phyloP scores from a whole-genome alignment of 768 basidiomycete species.

The Podaxis sp. region DNA sequence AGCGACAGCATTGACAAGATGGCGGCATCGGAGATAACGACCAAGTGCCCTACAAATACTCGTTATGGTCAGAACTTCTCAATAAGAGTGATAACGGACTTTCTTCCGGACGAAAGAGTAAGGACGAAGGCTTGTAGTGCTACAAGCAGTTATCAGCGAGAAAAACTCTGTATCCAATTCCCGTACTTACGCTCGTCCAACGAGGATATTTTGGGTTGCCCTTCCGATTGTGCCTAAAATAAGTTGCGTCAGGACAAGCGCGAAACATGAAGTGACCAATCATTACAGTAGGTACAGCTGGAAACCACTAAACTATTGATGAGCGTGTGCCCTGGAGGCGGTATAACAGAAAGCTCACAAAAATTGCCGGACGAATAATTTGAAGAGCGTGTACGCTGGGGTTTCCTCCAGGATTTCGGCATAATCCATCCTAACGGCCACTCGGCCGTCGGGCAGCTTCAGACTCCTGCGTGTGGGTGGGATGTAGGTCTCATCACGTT shows the following conservation, averaged over 20 bases:
- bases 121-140: conserved; percentile 45
- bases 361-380: conserved; percentile 48
- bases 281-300: conserved; percentile 45
- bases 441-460: conserved; percentile 41
- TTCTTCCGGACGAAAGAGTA: conserved; percentile 46
- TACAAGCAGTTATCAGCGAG: conserved; percentile 19
- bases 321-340: not conserved
- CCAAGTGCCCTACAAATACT: conserved; percentile 27
- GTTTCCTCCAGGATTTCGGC: conserved; percentile 49
- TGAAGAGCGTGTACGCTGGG: conserved; percentile 49
- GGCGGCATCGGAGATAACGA: conserved; percentile 43
- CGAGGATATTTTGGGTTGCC: conserved; percentile 46
- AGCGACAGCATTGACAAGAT: conserved; percentile 38
- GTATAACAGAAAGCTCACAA: conserved; percentile 32
- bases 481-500: conserved; percentile 73
- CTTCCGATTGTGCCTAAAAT: conserved; percentile 40
- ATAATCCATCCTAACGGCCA: conserved; percentile 44
- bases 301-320: conserved; percentile 33
- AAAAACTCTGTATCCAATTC: not conserved
- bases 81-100: conserved; percentile 26
- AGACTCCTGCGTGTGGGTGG: conserved; percentile 45
- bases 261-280: not conserved
- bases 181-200: conserved; percentile 40
- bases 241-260: not conserved
- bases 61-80: not conserved